Percentiles rank a stretch among this genome's conserved stretches.
These are phyloP conservation scores for Chrysoporthe austroafricana DNA, from an alignment of 2,329 filamentous ascomycete genomes.

Conservation along the genomic window DNA sequence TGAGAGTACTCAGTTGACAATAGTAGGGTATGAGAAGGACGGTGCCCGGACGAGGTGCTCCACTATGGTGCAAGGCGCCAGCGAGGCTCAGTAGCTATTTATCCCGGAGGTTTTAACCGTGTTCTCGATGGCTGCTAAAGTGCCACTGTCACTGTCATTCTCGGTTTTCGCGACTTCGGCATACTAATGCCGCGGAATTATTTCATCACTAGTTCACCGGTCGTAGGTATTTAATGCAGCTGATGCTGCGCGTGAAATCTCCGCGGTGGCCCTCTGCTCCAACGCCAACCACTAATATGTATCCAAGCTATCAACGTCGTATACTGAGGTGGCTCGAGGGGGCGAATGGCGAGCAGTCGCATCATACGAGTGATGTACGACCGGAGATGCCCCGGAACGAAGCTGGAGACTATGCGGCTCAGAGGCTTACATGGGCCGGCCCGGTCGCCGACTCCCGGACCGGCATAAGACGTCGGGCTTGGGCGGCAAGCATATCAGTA, in stretches of 20 bases:
- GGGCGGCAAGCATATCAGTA: slow-evolving; percentile 8
- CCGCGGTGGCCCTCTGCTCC: too few species aligned
- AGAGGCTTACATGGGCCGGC: neutral
- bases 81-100: neutral
- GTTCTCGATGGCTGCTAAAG: neutral
- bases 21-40: neutral
- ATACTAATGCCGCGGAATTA: neutral
- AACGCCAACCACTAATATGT: neutral
- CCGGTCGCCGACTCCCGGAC: slow-evolving; percentile 11
- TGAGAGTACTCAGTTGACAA: neutral
- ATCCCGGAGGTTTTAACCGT: neutral
- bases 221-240: neutral
- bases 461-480: slow-evolving; percentile 1
- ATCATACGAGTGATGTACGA: slow-evolving; percentile 3
- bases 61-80: neutral
- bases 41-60: neutral
- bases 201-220: neutral
- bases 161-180: neutral
- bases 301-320: neutral
- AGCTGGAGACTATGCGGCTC: neutral
- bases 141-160: neutral
- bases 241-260: neutral
- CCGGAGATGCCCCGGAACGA: neutral
- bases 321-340: neutral
- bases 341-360: neutral